phyloP scores from a whole-genome alignment of 2,329 filamentous ascomycete species.

The Lasiodiplodia hormozganensis region DNA sequence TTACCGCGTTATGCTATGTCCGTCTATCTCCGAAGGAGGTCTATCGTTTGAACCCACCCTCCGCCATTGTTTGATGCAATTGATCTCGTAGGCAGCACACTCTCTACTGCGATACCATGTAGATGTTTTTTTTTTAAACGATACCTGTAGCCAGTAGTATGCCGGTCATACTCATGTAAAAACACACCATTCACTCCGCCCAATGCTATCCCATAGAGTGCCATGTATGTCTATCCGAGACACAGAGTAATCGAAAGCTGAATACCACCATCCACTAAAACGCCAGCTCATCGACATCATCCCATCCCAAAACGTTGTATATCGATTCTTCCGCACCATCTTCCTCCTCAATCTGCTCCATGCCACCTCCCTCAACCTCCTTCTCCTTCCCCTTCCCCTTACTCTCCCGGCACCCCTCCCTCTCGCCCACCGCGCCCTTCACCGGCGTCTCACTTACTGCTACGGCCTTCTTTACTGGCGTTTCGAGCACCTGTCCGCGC shows the following conservation, averaged over 20 bases:
- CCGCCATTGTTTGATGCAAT: neutral
- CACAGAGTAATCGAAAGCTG: neutral
- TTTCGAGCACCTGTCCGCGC: conserved; percentile 33
- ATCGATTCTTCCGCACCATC: conserved; percentile 36
- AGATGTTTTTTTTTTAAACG: neutral
- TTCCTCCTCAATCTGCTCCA: neutral
- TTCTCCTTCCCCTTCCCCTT: conserved; percentile 20
- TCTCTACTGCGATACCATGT: neutral
- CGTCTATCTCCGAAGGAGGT: too few species aligned
- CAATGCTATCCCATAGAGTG: neutral
- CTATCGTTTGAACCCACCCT: neutral
- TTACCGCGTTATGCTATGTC: neutral
- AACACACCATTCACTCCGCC: conserved; percentile 3
- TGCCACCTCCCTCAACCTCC: neutral
- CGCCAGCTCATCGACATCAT: conserved; percentile 44
- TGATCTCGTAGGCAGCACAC: neutral
- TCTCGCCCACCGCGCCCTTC: conserved; percentile 27
- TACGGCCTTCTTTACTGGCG: conserved; percentile 32
- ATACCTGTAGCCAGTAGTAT: neutral
- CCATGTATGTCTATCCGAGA: neutral
- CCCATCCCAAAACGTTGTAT: conserved; percentile 55
- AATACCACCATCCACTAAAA: conserved; percentile 24
- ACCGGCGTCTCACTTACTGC: conserved; percentile 30
- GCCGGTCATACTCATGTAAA: neutral
- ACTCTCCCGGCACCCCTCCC: neutral